Evolutionary conservation across 441 rosid genomes (phyloP), one percentile per base, ranked within the genome.

Genomic region (Populus trichocarpa): DNA sequence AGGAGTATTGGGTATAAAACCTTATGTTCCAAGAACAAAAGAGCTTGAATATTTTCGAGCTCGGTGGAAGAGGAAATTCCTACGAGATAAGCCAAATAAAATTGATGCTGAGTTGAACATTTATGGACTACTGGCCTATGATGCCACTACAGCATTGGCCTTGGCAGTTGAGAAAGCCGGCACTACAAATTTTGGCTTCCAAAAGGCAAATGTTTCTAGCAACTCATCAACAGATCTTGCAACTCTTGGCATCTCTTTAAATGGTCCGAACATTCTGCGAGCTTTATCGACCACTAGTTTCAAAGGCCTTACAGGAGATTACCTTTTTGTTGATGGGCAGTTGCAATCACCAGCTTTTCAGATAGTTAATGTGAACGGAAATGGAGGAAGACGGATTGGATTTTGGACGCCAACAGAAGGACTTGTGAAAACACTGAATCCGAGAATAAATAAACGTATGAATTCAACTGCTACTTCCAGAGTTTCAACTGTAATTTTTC

Each of bases 111-210:
- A 82, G 4, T 25, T 90, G 65, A 82, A 59, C 63, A 71, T 84
- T 18, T 81, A 75, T 14, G 97, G 91, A 35, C 71, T 86, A 0
- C 77, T 86, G 85, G 92, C 93, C 40, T 87, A 92, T 81, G 95
- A 89, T 78, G 88, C 90, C 14, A 57, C 78, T 8, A 36, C 36
- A 12, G 92, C 89, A n/a, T 46, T 89, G 5, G 91, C 92, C 8
- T 74, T 74, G 83, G 92, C 93, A 30, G 32, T 86, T 75, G 92
- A 92, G 85, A 77, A 82, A 74, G 80, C 83, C 32, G 89, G 87
- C 8, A 77, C 69, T 2, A 3, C 59, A 2, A 78, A 80, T 33
- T 23, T 80, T n/a, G 71, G 78, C 67, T 86, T 83, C 59, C 73
- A 36, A 6, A 73, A 38, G 28, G 61, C 16, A 0, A 53, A 66